Base-by-base conservation (phyloP, 352 stramenopile species). In the Phytophthora foliorum region DNA sequence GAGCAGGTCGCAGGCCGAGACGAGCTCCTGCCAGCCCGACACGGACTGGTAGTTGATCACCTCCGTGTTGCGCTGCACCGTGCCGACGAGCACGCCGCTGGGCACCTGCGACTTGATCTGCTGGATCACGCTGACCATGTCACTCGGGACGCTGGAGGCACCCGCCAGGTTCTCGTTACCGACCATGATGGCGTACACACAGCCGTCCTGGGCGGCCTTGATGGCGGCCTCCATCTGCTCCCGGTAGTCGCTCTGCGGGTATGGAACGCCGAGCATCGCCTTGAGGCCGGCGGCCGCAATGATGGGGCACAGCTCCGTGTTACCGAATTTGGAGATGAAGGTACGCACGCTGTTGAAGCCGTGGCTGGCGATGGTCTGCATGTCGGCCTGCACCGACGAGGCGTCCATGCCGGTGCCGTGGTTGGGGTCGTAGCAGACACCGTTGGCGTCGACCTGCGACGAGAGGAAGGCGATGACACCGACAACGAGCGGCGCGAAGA, bases 401-500 rank as follows among this genome's bases (percentile, higher is more conserved):
- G 60, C 74, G 39, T 64, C 72, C 71, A 82, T 87, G 63, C 45
- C 53, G 10, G 48, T 62, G 54, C 53, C 57, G 67, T 71, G 63
- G 55, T 71, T 71, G 16, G 81, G 81, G 75, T 89, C 78, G 54
- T 79, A 89, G 74, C 81, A 89, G 24, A 89, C 78, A 25, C 81
- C 81, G 38, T 86, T 82, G 39, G 81, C 81, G 36, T 86, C 63
- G 14, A 67, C 63, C 44, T 70, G 42, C 32, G 69, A 66, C 36
- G 63, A 65, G 38, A 79, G 50, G 60, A 77, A 62, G 34, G 79
- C 73, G 57, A 77, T 66, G 46, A 67, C 60, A 32, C 63, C 63
- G 27, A 65, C 45, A 25, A 80, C 14, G 44, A 81, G 54, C 22
- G 54, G 72, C 2, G 65, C 39, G 41, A 74, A 66, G 39, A 63